Evolutionary conservation across 352 stramenopile species (phyloP), one percentile per base, ranked within the genome.

Genomic region (Blastocystis sp.): DNA sequence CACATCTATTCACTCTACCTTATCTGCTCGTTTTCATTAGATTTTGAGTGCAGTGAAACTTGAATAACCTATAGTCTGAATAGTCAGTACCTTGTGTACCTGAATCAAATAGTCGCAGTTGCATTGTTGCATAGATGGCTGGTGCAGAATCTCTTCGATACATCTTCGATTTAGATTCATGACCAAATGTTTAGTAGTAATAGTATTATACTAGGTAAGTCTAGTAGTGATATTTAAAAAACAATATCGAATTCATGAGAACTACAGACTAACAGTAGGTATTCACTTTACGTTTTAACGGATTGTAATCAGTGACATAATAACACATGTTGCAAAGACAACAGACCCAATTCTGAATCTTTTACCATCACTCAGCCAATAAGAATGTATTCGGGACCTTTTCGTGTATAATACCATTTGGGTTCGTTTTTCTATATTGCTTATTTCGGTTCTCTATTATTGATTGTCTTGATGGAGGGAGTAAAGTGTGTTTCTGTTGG

Each of bases 401-500:
- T 11, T 26, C 16, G 13, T 13, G n/a, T 18, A 64, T 39, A 66
- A 65, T 26, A 47, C 41, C 30, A n/a, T 81, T 81, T 30, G 43
- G 47, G 70, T 81, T 65, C 43, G 43, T 81, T 79, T 24, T 64
- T 6, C 34, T 59, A 34, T 56, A 66, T 16, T 37, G 47, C 18
- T 43, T 47, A 64, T 59, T 63, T 13, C 41, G 43, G 9, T 37
- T 37, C 34, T 34, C 54, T 30, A 45, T 24, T 43, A 37, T 43
- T 18, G 11, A 54, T 45, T 20, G 11, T 45, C 16, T 34, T 1
- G 76, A 89, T 89, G 78, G 63, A 89, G 64, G 78, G 78, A 89
- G 66, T 89, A n/a, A 89, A 89, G 34, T 89, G 78, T 78, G 78
- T 89, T 64, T 76, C 78, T 65, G 78, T 89, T 62, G 78, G 78